phyloP scores from a whole-genome alignment of 2,329 filamentous ascomycete genomes.

The Balansia obtecta region DNA sequence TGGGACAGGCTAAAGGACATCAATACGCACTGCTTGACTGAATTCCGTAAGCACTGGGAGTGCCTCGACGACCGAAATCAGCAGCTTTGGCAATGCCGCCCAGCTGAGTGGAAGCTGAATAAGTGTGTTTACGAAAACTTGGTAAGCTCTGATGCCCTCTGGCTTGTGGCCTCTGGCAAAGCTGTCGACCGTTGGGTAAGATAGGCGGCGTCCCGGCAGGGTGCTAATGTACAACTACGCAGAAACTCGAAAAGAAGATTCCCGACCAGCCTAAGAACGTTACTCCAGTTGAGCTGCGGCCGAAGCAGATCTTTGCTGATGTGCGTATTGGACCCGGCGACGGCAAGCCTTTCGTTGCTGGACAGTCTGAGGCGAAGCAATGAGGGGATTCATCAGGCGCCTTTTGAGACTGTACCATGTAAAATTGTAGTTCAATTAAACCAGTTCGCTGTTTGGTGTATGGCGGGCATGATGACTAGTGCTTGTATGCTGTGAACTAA shows the following conservation, averaged over 20 bases:
- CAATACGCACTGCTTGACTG: slow-evolving; percentile 82
- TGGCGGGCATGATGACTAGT: neutral
- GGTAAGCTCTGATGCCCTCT: slow-evolving; percentile 42
- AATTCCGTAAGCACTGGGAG: slow-evolving; percentile 90
- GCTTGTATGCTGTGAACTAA: neutral
- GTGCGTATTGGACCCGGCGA: slow-evolving; percentile 30
- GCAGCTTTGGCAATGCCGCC: slow-evolving; percentile 89
- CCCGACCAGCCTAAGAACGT: slow-evolving; percentile 59
- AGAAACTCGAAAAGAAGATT: slow-evolving; percentile 75
- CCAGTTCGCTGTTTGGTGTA: neutral
- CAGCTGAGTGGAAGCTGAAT: slow-evolving; percentile 79
- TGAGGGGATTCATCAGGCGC: slow-evolving; percentile 9
- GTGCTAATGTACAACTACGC: neutral
- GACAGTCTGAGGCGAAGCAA: slow-evolving; percentile 24
- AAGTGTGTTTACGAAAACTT: slow-evolving; percentile 92
- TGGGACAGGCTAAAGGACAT: slow-evolving; percentile 70
- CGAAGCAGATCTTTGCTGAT: slow-evolving; percentile 49
- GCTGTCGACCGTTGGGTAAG: neutral
- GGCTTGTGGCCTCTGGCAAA: neutral
- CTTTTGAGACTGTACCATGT: slow-evolving; percentile 2
- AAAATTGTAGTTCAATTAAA: slow-evolving; percentile 2
- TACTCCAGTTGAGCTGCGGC: slow-evolving; percentile 62
- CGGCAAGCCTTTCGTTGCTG: slow-evolving; percentile 29
- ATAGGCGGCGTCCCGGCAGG: neutral
- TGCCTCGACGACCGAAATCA: slow-evolving; percentile 98